Evolutionary conservation across 2,329 filamentous ascomycete species (phyloP).

Genomic region (Zasmidium cellare): DNA sequence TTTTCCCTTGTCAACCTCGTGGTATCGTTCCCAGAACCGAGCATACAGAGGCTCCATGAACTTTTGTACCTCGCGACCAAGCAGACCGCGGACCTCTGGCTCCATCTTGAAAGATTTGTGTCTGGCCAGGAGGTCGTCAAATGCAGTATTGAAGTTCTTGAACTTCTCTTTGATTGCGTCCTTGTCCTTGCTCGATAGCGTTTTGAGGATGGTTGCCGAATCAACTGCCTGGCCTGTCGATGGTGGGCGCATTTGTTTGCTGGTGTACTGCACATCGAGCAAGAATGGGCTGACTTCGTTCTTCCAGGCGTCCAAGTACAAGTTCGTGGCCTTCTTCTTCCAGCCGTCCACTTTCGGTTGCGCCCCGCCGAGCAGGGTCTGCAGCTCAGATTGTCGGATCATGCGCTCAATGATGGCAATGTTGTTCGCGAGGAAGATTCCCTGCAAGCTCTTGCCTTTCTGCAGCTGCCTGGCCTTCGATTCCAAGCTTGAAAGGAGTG

Average conservation of each 20-base stretch:
- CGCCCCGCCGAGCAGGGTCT: constrained; percentile 60
- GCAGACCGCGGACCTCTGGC: constrained; percentile 76
- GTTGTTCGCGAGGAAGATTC: constrained; percentile 89
- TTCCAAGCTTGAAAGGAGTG: constrained; percentile 73
- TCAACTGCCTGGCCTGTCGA: constrained; percentile 68
- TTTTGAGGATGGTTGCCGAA: constrained; percentile 80
- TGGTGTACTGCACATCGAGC: constrained; percentile 90
- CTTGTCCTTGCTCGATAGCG: constrained; percentile 83
- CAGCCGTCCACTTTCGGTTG: constrained; percentile 68
- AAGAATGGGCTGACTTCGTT: constrained; percentile 81
- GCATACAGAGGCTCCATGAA: constrained; percentile 94
- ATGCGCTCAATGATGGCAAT: constrained; percentile 81
- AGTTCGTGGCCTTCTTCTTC: constrained; percentile 80
- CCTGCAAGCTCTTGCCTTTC: constrained; percentile 75
- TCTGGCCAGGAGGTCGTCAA: constrained; percentile 81
- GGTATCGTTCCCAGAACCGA: constrained; percentile 94
- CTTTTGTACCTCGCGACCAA: constrained; percentile 81
- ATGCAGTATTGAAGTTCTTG: constrained; percentile 81
- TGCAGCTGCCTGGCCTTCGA: constrained; percentile 70
- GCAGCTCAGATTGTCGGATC: constrained; percentile 78
- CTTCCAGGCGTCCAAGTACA: constrained; percentile 85
- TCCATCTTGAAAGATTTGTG: constrained; percentile 90
- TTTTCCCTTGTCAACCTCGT: constrained; percentile 96
- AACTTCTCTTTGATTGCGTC: constrained; percentile 97
- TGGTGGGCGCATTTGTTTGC: constrained; percentile 67